Evolutionary conservation across 306 rosid genomes (phyloP), one percentile per base, ranked within the genome.

Genomic region (Clitoria ternatea): DNA sequence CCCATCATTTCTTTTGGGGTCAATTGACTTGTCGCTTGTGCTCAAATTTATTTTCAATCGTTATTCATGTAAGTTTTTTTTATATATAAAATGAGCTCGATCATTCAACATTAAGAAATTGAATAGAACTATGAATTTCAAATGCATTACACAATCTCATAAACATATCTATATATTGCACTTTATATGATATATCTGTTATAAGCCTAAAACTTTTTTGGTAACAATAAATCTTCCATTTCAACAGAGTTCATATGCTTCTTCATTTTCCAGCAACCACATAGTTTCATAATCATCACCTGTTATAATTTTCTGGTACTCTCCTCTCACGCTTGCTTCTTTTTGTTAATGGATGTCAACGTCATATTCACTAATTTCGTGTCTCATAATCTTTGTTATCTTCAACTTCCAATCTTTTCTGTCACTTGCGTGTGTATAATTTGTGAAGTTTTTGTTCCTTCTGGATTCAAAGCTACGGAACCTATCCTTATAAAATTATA

Each of bases 381-480:
- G 22, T 27, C 12, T 30, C 15, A 7, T 35, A 1, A 4, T 23
- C 13, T 44, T 71, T 39, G 61, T 70, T 63, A 15, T 44, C 37
- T 77, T 52, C 42, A 11, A 13, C 52, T 69, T 18, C 30, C 35
- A 52, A 10, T 78, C 40, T 50, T 19, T 40, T 23, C 61, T 36
- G 24, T 24, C 7, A 69, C 63, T 37, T 69, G 74, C 45, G 15
- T 39, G 43, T 30, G 26, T 30, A 36, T 67, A 11, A 48, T 35
- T 11, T 45, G 36, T 33, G 35, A 24, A 5, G n/a, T n/a, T n/a
- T n/a, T n/a, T 4, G 49, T 64, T 56, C 12, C 19, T 66, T 77
- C 43, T 19, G 72, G 22, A 19, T 32, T 75, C 63, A 76, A 66
- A 64, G 48, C 33, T 17, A 39, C 56, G 67, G 74, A 70, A 77